These are phyloP conservation scores for Isochrysis galbana DNA, from an alignment of 78 protist species.

Conservation along the genomic window DNA sequence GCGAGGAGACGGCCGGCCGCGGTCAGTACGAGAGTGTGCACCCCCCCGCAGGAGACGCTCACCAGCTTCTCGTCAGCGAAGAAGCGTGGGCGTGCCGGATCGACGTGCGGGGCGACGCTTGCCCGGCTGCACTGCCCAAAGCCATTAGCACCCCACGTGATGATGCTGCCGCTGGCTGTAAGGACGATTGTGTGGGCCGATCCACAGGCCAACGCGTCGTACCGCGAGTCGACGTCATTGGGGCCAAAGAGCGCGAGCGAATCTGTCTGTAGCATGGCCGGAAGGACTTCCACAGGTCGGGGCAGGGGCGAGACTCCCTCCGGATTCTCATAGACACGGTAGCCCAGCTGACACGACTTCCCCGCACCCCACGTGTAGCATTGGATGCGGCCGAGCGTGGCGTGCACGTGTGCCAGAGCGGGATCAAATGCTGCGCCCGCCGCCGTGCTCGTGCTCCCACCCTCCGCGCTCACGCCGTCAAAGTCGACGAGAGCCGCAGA, in stretches of 20 bases:
- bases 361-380: not conserved
- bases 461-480: too few relatives aligned
- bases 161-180: not conserved
- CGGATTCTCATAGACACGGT: not conserved
- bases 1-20: not conserved
- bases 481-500: not conserved
- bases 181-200: not conserved
- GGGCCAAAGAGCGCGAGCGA: not conserved
- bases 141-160: not conserved
- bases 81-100: not conserved
- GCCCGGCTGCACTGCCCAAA: not conserved
- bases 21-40: constrained; percentile 22
- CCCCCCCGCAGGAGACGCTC: not conserved
- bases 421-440: not conserved
- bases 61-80: not conserved
- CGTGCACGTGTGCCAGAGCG: not conserved
- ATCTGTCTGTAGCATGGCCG: not conserved
- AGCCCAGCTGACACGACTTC: too few relatives aligned
- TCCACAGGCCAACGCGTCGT: not conserved
- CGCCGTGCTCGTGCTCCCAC: not conserved
- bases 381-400: not conserved
- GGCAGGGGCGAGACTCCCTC: too few relatives aligned
- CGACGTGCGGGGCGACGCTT: not conserved
- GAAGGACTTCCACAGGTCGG: not conserved
- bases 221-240: not conserved